Base-by-base conservation (phyloP, 2,329 filamentous ascomycete species). In the Furcasterigmium sp. region DNA sequence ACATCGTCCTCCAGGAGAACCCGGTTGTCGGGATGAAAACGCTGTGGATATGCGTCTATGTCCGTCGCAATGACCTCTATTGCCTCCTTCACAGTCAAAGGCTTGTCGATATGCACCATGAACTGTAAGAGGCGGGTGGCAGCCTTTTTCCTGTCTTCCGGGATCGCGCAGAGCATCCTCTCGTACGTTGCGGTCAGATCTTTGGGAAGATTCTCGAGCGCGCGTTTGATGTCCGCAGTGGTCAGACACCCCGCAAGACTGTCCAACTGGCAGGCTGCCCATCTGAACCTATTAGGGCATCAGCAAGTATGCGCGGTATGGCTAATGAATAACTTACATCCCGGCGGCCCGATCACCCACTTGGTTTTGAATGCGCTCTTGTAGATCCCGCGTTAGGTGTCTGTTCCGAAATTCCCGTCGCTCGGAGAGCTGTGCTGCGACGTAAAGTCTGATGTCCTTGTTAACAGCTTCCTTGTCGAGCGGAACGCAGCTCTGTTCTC, bases 41-140 rank as follows among this genome's bases (percentile, higher is more conserved):
- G 23, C 20, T 18, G 36, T 4, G 37, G 23, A n/a, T 51, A 42
- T 14, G 23, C 3, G 8, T 51, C 48, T 8, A 45, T 46, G 11
- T 47, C n/a, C n/a, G 47, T 53, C 0, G 52, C 53, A 39, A 58
- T 45, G n/a, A 57, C 36, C 4, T 58, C 52, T 7, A 45, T 34
- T 26, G 52, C 56, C 39, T 58, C 55, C 4, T 37, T 8, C 2
- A 55, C 15, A 4, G 1, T 44, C 3, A 59, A 32, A 17, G 56
- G 53, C 13, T 45, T 25, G 29, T 51, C 30, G 2, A 43, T 30
- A 34, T 52, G 41, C 2, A 53, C 32, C 2, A 59, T 41, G 30
- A 59, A 59, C 35, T 57, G 51, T 4, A 52, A 38, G 1, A 59
- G 44, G 5, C 51, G 51, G 1, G 46, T 44, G 14, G 51, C 46